Conservation (phyloP, 169 alveolate species). For the Eimeria tenella region DNA sequence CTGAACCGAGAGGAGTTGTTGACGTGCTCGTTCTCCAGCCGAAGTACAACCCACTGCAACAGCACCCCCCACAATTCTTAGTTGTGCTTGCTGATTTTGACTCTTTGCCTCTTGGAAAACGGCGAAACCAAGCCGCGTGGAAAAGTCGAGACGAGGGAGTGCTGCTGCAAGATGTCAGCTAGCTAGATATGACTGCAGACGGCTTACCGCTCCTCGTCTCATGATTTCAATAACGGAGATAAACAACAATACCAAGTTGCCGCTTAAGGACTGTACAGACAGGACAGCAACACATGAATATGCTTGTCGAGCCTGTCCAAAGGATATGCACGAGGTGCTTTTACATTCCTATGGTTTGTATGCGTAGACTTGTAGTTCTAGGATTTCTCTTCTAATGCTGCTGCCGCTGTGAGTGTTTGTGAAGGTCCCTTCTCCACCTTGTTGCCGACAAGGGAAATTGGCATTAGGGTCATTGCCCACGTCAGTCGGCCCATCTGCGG, state of each 20-base stretch:
- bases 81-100: not conserved
- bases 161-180: not conserved
- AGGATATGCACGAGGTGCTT: not conserved
- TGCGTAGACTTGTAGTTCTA: not conserved
- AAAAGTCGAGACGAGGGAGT: not conserved
- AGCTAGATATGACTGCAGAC: not conserved
- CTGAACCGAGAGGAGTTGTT: conserved; percentile 90
- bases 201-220: conserved; percentile 26
- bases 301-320: not conserved
- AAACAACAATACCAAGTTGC: not conserved
- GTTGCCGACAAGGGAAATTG: conserved; percentile 81
- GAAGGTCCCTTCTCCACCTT: not conserved
- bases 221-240: conserved; percentile 44
- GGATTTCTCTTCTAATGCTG: conserved; percentile 56
- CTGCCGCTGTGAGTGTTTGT: not conserved
- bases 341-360: not conserved
- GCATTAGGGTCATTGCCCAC: conserved; percentile 89
- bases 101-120: not conserved
- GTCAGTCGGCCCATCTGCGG: conserved; percentile 85
- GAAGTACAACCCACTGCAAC: conserved; percentile 88
- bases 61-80: not conserved
- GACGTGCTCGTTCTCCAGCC: conserved; percentile 91
- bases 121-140: not conserved
- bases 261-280: not conserved
- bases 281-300: not conserved